Evolutionary conservation across 352 stramenopile genomes (phyloP), one percentile per base, ranked within the genome.

Genomic region (Aphanomyces cochlioides): DNA sequence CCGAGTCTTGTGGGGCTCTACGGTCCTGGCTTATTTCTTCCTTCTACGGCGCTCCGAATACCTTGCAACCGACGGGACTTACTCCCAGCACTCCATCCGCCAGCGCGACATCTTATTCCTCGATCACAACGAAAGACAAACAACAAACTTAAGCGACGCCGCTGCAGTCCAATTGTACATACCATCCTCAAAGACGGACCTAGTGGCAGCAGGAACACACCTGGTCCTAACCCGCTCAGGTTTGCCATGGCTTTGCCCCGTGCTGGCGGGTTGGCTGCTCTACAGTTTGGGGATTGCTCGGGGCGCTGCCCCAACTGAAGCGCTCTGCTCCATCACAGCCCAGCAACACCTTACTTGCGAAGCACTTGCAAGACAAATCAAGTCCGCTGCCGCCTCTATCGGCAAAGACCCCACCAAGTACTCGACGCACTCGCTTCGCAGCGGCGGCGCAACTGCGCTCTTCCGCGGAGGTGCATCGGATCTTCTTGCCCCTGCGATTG

Each of bases 201-300:
- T 3, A 58, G 15, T 36, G 36, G 50, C 7, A 19, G 19, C 15
- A 28, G 50, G 7, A 36, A 12, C 7, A 8, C 15, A 12, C 50
- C 3, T 12, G 17, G 36, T 7, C 50, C 1, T 36, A 7, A 28
- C 15, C 8, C 19, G 21, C 36, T 28, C 50, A 36, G 50, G 13
- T 28, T 58, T 61, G 15, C 36, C 50, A 36, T 58, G 50, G 50
- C 36, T 58, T 12, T 58, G 50, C 50, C 50, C 50, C 13, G 50
- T 58, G 8, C 17, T 28, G 7, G 2, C 50, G 7, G 50, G 17
- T 12, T 19, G 50, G 50, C 17, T 58, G 7, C 50, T 58, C 50
- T 12, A 53, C 1, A 15, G n/a, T 53, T 19, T 36, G 17, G 50
- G 7, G 7, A 19, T 13, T 12, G 21, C 50, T 8, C 15, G 13